Conservation (phyloP, 192 early-diverging fungal species). For the Martensiomyces pterosporus region DNA sequence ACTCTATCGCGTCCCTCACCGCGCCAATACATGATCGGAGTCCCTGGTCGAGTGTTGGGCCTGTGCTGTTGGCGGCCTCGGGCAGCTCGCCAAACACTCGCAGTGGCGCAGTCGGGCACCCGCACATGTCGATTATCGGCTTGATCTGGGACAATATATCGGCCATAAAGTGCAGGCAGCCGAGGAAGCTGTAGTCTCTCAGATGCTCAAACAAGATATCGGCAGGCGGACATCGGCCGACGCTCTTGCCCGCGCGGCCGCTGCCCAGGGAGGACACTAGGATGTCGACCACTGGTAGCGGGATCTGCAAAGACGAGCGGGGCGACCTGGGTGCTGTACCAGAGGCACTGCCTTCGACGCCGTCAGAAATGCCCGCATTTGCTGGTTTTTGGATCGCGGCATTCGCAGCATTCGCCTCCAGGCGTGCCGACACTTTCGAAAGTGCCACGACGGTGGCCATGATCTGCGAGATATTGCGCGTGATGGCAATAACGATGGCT, state of each 20-base stretch:
- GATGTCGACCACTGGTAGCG: constrained; percentile 37
- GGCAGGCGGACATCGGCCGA: constrained; percentile 36
- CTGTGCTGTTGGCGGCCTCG: constrained; percentile 15
- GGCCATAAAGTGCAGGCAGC: constrained; percentile 47
- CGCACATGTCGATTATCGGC: constrained; percentile 31
- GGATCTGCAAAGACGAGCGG: constrained; percentile 35
- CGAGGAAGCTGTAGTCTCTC: constrained; percentile 43
- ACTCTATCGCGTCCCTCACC: constrained; percentile 37
- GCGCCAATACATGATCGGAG: constrained; percentile 34
- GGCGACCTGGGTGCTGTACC: constrained; percentile 22
- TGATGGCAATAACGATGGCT: constrained; percentile 35
- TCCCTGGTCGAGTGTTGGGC: constrained; percentile 35
- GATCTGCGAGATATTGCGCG: constrained; percentile 46
- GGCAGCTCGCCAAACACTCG: constrained; percentile 20
- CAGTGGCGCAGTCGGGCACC: constrained; percentile 26
- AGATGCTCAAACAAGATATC: constrained; percentile 31
- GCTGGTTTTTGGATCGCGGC: not conserved
- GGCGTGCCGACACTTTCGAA: constrained; percentile 11
- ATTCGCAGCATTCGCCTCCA: constrained; percentile 1
- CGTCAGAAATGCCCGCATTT: not conserved
- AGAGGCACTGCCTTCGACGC: constrained; percentile 16
- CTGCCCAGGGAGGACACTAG: constrained; percentile 29
- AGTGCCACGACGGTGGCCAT: constrained; percentile 43
- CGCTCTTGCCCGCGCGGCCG: constrained; percentile 24
- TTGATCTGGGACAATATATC: constrained; percentile 39